Evolutionary conservation across 73 alveolate species (phyloP).

Genomic region (Tetrahymena elliotti): DNA sequence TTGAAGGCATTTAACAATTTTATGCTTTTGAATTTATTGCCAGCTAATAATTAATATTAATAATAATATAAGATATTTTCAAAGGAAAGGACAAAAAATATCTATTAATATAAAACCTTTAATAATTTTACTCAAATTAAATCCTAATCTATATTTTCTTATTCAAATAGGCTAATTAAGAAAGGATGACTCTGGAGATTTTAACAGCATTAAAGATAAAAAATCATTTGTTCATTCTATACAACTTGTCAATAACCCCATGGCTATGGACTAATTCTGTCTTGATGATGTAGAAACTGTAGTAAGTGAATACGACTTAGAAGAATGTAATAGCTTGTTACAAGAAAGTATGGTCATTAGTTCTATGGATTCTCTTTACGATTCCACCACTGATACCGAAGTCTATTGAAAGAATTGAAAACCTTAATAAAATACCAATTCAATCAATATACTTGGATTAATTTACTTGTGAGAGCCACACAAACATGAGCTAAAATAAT

Average conservation of each 20-base stretch:
- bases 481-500: neutral
- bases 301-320: neutral
- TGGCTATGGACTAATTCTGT: neutral
- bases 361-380: neutral
- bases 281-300: neutral
- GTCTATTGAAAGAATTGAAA: neutral
- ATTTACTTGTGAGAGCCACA: neutral
- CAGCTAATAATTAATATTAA: neutral
- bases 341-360: neutral
- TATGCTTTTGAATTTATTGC: neutral
- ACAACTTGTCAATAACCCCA: neutral
- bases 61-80: neutral
- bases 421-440: neutral
- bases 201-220: neutral
- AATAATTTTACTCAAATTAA: neutral
- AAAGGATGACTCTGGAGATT: neutral
- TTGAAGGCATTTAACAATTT: neutral
- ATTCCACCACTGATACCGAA: neutral
- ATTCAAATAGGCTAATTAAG: neutral
- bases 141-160: neutral
- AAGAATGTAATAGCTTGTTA: neutral
- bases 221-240: neutral
- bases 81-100: neutral
- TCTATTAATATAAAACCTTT: neutral
- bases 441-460: neutral